phyloP scores from a whole-genome alignment of 106 monocot species.

The Dioscorea zingiberensis region DNA sequence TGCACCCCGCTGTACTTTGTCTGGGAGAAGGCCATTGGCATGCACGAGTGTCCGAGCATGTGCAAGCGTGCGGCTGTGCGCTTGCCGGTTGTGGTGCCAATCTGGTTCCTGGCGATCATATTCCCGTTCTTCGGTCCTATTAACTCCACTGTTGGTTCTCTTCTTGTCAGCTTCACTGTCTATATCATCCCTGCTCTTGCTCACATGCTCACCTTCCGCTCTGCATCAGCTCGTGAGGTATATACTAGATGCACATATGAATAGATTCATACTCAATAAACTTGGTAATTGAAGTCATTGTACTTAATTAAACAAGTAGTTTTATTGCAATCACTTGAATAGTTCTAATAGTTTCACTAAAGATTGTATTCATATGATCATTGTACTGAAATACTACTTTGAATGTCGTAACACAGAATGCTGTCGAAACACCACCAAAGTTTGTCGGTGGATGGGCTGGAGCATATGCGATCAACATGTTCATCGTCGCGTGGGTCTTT shows the following conservation, averaged over 20 bases:
- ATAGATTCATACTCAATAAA: too few relatives aligned
- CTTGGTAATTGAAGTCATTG: too few relatives aligned
- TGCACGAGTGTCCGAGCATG: slow-evolving; percentile 86
- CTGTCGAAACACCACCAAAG: slow-evolving; percentile 70
- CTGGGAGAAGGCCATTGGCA: slow-evolving; percentile 92
- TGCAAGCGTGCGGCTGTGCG: slow-evolving; percentile 87
- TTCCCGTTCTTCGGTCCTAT: slow-evolving; percentile 99
- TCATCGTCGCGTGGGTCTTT: slow-evolving; percentile 80
- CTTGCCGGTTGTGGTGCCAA: slow-evolving; percentile 85
- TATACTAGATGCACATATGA: too few relatives aligned
- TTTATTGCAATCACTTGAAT: too few relatives aligned
- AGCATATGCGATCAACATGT: slow-evolving; percentile 51
- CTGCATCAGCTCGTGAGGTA: slow-evolving; percentile 77
- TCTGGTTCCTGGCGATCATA: slow-evolving; percentile 97
- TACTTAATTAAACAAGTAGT: too few relatives aligned
- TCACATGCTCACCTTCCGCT: slow-evolving; percentile 82
- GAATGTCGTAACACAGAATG: slow-evolving; percentile 65
- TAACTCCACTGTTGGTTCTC: slow-evolving; percentile 85
- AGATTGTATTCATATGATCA: too few relatives aligned
- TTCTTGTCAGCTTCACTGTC: slow-evolving; percentile 96
- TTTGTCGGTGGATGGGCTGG: slow-evolving; percentile 64
- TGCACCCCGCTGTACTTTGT: slow-evolving; percentile 98
- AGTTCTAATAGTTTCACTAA: too few relatives aligned
- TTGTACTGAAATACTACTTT: too few relatives aligned
- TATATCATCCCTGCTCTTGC: slow-evolving; percentile 89